phyloP scores from a whole-genome alignment of 1,284 basidiomycete genomes.

The Cerrena zonata region DNA sequence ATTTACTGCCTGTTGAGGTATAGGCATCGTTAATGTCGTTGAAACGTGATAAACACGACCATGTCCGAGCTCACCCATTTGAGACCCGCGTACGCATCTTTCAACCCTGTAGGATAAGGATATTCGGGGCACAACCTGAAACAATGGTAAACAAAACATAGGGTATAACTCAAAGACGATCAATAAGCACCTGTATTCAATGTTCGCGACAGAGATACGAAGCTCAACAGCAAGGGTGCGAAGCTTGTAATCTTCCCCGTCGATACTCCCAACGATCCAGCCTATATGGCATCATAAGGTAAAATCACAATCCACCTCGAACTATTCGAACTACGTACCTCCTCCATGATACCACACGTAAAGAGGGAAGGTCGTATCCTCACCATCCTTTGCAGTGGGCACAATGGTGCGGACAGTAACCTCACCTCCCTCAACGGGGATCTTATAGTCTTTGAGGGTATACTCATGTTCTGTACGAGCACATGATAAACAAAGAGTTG shows the following conservation, averaged over 20 bases:
- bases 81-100: constrained; percentile 33
- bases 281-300: constrained; percentile 2
- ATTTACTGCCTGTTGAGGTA: constrained; percentile 1
- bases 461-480: constrained; percentile 13
- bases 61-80: constrained; percentile 23
- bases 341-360: constrained; percentile 6
- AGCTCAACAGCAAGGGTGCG: constrained; percentile 12
- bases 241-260: constrained; percentile 12
- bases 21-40: background rate
- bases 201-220: constrained; percentile 15
- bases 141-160: background rate
- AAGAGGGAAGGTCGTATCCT: constrained; percentile 1
- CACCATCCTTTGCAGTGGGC: background rate
- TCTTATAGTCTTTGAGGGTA: constrained; percentile 10
- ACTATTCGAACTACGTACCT: background rate
- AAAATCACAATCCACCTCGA: background rate
- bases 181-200: constrained; percentile 18
- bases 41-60: background rate
- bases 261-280: constrained; percentile 9
- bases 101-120: constrained; percentile 32
- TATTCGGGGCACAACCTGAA: constrained; percentile 33
- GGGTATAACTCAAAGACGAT: background rate
- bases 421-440: constrained; percentile 14
- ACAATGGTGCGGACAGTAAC: constrained; percentile 13
- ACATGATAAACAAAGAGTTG: background rate